phyloP scores from a whole-genome alignment of 2,329 filamentous ascomycete genomes.

The Sporothrix euskadiensis region DNA sequence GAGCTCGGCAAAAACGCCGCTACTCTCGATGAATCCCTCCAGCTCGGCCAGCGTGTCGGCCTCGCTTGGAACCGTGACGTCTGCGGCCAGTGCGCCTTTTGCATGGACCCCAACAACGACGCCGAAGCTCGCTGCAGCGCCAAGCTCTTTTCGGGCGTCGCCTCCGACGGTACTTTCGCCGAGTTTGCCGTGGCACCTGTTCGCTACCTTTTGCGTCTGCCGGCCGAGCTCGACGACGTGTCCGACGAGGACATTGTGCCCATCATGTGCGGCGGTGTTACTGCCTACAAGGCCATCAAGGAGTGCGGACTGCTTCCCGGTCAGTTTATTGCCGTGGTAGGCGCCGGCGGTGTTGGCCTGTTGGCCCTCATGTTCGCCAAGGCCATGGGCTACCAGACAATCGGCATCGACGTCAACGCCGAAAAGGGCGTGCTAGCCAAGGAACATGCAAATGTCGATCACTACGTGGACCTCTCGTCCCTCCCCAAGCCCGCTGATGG shows the following conservation, averaged over 20 bases:
- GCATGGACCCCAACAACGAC: slow-evolving; percentile 35
- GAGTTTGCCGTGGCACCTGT: slow-evolving; percentile 43
- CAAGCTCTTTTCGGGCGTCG: slow-evolving; percentile 40
- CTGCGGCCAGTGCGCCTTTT: slow-evolving; percentile 41
- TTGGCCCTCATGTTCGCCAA: slow-evolving; percentile 44
- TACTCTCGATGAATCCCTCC: slow-evolving; percentile 33
- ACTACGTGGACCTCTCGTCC: slow-evolving; percentile 41
- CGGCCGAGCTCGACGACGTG: slow-evolving; percentile 37
- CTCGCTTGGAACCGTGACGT: slow-evolving; percentile 44
- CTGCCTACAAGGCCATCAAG: slow-evolving; percentile 47
- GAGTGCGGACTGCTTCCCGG: slow-evolving; percentile 38
- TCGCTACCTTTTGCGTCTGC: slow-evolving; percentile 40
- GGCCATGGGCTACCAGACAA: slow-evolving; percentile 46
- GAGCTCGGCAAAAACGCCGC: slow-evolving; percentile 41
- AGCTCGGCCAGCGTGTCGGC: slow-evolving; percentile 42
- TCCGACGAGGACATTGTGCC: slow-evolving; percentile 44
- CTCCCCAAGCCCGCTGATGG: slow-evolving; percentile 27
- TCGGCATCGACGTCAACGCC: slow-evolving; percentile 43
- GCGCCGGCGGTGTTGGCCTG: slow-evolving; percentile 45
- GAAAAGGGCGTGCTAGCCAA: slow-evolving; percentile 37
- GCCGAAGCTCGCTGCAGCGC: slow-evolving; percentile 43
- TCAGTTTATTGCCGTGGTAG: slow-evolving; percentile 43
- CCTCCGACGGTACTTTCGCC: slow-evolving; percentile 44
- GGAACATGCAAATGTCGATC: slow-evolving; percentile 40
- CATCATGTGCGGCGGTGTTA: slow-evolving; percentile 47